A percentile compares a stretch with the other conserved stretches of the same genome.
phyloP scores from a whole-genome alignment of 2,329 filamentous ascomycete species.

The Exophiala dermatitidis region DNA sequence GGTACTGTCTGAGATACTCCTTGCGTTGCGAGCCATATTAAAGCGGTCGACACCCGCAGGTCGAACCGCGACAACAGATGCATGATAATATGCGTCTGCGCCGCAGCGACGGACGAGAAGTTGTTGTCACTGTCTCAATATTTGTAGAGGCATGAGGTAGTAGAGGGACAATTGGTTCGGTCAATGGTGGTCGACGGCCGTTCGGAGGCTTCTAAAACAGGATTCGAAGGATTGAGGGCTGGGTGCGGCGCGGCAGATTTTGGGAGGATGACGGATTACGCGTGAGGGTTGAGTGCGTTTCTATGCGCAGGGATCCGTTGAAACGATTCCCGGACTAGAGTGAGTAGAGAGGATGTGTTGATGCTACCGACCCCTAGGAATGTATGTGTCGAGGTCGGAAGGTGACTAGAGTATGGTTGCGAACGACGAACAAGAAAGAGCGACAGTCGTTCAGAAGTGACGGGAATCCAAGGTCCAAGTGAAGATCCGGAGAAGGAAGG shows the following conservation, averaged over 20 bases:
- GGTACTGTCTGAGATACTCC: conserved; percentile 43
- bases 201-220: conserved; percentile 12
- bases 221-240: conserved; percentile 12
- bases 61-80: conserved; percentile 23
- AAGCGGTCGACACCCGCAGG: conserved; percentile 10
- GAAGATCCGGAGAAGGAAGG: conserved; percentile 3
- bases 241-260: conserved; percentile 6
- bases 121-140: conserved; percentile 15
- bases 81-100: conserved; percentile 22
- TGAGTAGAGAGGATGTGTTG: conserved; percentile 3
- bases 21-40: conserved; percentile 18
- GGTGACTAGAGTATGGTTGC: neutral
- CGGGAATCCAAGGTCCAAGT: conserved; percentile 1
- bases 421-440: conserved; percentile 26
- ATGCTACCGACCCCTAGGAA: neutral
- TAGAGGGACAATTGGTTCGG: neutral
- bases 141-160: conserved; percentile 17
- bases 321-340: conserved; percentile 12
- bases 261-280: conserved; percentile 12
- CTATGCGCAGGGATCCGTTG: conserved; percentile 16
- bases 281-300: conserved; percentile 1
- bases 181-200: neutral
- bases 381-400: neutral
- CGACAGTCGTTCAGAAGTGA: conserved; percentile 22
- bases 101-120: conserved; percentile 18